Conservation (phyloP, 2,329 filamentous ascomycete species). For the Didymella arachidicola region DNA sequence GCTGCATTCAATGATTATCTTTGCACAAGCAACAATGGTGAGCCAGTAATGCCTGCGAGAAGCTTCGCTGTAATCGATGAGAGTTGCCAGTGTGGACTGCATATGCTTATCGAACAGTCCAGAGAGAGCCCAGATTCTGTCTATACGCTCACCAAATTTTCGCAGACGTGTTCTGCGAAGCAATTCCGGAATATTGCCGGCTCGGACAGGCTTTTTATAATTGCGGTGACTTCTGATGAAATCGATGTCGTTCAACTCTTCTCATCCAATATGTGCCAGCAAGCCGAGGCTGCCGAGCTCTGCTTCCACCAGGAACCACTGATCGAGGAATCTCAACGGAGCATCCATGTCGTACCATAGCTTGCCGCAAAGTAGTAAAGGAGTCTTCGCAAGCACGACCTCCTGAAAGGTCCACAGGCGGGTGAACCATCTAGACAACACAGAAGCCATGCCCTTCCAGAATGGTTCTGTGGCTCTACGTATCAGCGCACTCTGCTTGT, state of each 20-base stretch:
- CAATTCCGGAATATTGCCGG: not conserved
- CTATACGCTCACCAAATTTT: not conserved
- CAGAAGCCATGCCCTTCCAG: conserved; percentile 5
- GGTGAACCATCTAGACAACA: conserved; percentile 3
- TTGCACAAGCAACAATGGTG: not conserved
- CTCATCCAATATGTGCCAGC: not conserved
- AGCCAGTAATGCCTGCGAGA: conserved; percentile 4
- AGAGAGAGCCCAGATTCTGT: conserved; percentile 11
- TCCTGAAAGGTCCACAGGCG: conserved; percentile 20
- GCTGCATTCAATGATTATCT: not conserved
- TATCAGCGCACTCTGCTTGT: no score
- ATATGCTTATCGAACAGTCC: conserved; percentile 3
- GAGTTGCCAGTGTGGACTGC: not conserved
- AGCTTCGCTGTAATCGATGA: conserved; percentile 7
- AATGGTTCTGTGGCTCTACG: not conserved
- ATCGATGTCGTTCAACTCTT: not conserved
- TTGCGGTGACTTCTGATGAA: not conserved
- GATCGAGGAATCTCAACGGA: not conserved
- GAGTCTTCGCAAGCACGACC: conserved; percentile 1
- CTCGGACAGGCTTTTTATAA: not conserved
- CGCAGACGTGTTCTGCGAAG: not conserved
- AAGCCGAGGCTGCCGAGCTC: not conserved
- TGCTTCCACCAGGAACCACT: no score
- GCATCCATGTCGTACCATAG: not conserved
- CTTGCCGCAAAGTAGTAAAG: not conserved